Base-by-base conservation (phyloP, 768 basidiomycete species). In the Mycena belliarum region DNA sequence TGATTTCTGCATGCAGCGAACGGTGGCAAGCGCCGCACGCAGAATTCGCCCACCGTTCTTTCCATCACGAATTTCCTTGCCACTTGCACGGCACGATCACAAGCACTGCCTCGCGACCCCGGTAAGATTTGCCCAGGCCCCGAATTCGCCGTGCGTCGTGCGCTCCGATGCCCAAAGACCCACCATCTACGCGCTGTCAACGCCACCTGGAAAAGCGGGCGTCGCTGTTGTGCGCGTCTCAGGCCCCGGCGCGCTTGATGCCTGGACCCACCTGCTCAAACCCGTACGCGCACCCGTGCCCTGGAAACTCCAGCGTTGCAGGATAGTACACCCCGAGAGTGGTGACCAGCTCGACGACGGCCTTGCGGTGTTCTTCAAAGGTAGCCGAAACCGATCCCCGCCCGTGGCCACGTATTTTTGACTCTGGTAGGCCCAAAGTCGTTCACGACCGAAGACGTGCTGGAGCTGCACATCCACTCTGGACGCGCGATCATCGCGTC, bases 131-230 rank as follows among this genome's bases (percentile, higher is more conserved):
- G 41, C 42, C 2, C 51, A 57, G 18, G 28, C 60, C 25, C 14
- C 45, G 49, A 48, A 9, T 10, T n/a, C 29, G 20, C 44, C 40
- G 57, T 50, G 40, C 42, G 50, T 48, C 46, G 60, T 72, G 32
- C 68, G 65, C 35, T 79, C 79, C 21, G 74, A 78, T 59, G 77
- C 86, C 6, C 88, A 91, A 68, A 75, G 79, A n/a, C 66, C 72
- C 23, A 95, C 94, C 3, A 91, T 96, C 44, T 96, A 89, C 68
- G 94, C 93, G 1, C 78, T 95, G 25, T 91, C 93, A 0, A 94
- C 93, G 0, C 91, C 93, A 2, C 85, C 89, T 3, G 94, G 93
- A 1, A 93, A 87, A 60, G 92, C 82, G 4, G 94, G 93, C 16
- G 81, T 96, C 18, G 91, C 87, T 1, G 85, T 96, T 37, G 74